These are phyloP conservation scores for Pseudisothecium myosuroides DNA, from an alignment of 225 moss, liverwort and hornwort species.

Conservation along the genomic window DNA sequence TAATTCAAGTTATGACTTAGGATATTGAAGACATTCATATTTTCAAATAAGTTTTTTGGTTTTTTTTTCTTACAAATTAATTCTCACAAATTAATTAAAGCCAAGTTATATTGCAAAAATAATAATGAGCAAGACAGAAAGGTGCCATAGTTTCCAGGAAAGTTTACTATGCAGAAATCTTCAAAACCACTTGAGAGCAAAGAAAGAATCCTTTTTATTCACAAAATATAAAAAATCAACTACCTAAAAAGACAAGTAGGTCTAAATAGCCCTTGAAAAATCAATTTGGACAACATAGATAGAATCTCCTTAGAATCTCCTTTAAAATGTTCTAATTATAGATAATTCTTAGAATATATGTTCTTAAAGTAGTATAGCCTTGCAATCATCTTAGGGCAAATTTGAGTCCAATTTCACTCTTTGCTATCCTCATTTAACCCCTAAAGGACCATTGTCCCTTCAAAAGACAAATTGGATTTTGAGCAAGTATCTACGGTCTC, in stretches of 20 bases:
- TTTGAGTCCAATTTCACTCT: neutral
- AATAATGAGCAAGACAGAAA: neutral
- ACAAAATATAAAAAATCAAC: neutral
- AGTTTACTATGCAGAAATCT: accelerated
- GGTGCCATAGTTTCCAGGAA: too few species aligned
- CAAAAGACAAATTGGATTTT: too few species aligned
- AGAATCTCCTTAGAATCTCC: too few species aligned
- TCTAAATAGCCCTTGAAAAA: neutral
- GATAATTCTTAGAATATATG: too few species aligned
- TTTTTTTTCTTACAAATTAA: too few species aligned
- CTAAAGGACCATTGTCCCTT: too few species aligned
- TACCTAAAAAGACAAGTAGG: neutral
- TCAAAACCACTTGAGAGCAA: neutral
- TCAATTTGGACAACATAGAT: too few species aligned
- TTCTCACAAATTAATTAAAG: neutral
- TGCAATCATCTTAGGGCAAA: neutral
- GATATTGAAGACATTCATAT: neutral
- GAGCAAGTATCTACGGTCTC: too few species aligned
- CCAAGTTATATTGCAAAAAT: neutral
- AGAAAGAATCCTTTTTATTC: neutral
- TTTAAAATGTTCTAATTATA: neutral
- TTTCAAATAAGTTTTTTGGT: too few species aligned
- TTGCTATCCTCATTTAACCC: too few species aligned
- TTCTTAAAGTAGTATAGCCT: neutral
- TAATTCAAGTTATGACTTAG: neutral